These are phyloP conservation scores for Forsythia viridissima DNA, from an alignment of 257 asterid species.

Conservation along the genomic window DNA sequence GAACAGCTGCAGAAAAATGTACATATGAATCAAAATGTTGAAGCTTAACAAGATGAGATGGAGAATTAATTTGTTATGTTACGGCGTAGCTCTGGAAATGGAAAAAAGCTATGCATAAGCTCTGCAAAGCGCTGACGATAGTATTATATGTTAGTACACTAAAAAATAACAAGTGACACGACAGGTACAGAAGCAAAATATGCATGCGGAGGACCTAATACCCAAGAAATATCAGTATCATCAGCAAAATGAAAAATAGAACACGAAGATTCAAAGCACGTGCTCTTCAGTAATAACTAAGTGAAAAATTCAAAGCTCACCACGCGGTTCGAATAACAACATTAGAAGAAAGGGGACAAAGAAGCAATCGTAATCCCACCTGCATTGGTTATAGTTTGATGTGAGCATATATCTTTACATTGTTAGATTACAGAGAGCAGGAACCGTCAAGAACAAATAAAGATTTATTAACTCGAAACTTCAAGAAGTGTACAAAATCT, in stretches of 20 bases:
- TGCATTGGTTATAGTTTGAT: slow-evolving; percentile 32
- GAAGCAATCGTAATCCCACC: slow-evolving; percentile 77
- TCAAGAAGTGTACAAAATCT: not conserved
- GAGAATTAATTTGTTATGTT: not conserved
- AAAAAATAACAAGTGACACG: not conserved
- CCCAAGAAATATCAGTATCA: not conserved
- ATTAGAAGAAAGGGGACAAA: slow-evolving; percentile 74
- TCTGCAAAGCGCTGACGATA: not conserved
- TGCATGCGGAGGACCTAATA: not conserved
- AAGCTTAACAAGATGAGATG: not conserved
- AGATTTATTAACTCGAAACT: not conserved
- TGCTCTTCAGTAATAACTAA: not conserved
- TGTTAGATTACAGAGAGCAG: slow-evolving; percentile 1
- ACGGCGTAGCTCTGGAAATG: not conserved
- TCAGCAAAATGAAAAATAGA: not conserved
- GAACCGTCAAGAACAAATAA: not conserved
- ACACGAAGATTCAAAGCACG: not conserved
- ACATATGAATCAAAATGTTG: not conserved
- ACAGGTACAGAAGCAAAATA: slow-evolving; percentile 1
- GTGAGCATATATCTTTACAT: slow-evolving; percentile 10
- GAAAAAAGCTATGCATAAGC: slow-evolving; percentile 1
- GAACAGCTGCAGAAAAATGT: slow-evolving; percentile 61
- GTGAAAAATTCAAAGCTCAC: slow-evolving; percentile 43
- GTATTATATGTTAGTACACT: not conserved
- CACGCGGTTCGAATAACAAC: slow-evolving; percentile 80